Base-by-base conservation (phyloP, 305 asterid genomes). In the Rubia peregrina region DNA sequence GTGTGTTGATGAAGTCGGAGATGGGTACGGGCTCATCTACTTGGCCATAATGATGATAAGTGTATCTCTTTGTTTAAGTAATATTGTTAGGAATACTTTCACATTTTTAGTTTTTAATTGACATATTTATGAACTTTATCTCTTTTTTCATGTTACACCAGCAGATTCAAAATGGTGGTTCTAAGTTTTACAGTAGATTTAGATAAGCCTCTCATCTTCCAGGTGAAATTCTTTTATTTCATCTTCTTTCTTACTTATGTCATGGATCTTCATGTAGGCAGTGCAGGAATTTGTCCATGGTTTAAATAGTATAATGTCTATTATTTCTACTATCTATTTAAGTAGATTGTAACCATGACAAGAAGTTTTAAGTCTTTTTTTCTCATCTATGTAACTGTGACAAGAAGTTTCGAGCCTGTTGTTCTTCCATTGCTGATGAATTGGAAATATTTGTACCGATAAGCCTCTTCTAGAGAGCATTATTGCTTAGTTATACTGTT, bases 191-290 rank as follows among this genome's bases (percentile, higher is more conserved):
- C 84, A 4, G 90, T 90, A 60, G 96, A 90, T 83, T 79, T 90
- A 62, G 78, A 86, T 78, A 87, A 89, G 74, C 91, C 96, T 72
- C 95, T 90, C 9, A 96, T 89, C 65, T 89, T 80, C 78, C 97
- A 90, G 95, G 97, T 90, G 57, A 75, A 62, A 65, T 30, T 62
- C 38, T 49, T 42, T 40, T 63, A 38, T 24, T 8, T 51, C 48
- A 12, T 63, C 48, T 10, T 73, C 69, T 26, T 36, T n/a, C 43
- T 67, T 40, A 8, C 38, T 40, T 42, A 51, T 43, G 36, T 36
- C 24, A 51, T 22, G 16, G 22, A 33, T 71, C 5, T 9, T 26
- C 19, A 16, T 33, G 38, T 33, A 33, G 4, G 3, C 38, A 33
- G 38, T 33, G 38, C 38, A 33, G 38, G 38, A 33, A 3, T 33